Base-by-base conservation (phyloP, 1,284 basidiomycete genomes). In the Cryptococcus sp. region DNA sequence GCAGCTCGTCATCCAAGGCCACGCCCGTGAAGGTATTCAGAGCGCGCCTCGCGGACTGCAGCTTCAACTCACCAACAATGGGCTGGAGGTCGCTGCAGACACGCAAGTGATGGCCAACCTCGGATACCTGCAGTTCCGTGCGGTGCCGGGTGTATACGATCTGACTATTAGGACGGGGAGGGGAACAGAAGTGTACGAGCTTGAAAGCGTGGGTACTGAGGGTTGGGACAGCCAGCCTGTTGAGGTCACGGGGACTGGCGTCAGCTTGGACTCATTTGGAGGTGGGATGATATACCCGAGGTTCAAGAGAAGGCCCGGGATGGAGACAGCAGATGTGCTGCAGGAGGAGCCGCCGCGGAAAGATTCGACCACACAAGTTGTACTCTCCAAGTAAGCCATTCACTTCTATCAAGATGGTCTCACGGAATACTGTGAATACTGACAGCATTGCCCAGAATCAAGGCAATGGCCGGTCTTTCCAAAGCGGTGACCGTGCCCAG, bases 111-210 rank as follows among this genome's bases (percentile, higher is more conserved):
- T 97, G 66, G 92, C 90, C 5, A 98, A 98, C 71, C 79, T 98
- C 9, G 96, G 95, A 3, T 98, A 98, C 76, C 81, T 97, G 61
- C 96, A 98, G 75, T 93, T 98, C 80, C 92, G 91, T 70, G 88
- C 90, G 2, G 87, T 83, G 49, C 95, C 95, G 0, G 95, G 95
- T 2, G 84, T 89, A 0, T 96, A 89, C 80, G 79, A 82, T 48
- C 80, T 98, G 1, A 84, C 86, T 53, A 92, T 98, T 54, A 83
- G 94, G 3, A 82, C 85, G 12, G 93, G 93, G 0, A 80, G 87
- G 5, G 91, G 91, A 4, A 80, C 82, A 42, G 86, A 93, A 36
- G 84, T 98, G 20, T 98, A 86, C 75, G 79, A 81, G 59, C 81
- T 97, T 67, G 86, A 88, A 68, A 93, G 89, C 72, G 87, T 87